Conservation (phyloP, 257 asterid species). For the Leonotis leonurus region DNA sequence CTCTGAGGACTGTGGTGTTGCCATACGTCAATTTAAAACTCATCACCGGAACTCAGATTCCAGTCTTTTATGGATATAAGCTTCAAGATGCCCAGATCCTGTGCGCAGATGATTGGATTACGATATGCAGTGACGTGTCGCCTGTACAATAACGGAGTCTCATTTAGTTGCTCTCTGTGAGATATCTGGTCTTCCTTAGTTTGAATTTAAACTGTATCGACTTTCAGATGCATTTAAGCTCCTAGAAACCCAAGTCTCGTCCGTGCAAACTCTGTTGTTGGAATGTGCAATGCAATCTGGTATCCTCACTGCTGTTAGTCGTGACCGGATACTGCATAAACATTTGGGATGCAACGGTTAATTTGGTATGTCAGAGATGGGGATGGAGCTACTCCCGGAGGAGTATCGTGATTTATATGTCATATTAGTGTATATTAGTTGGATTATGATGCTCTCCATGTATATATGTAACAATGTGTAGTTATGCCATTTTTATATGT, state of each 20-base stretch:
- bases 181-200: constrained; percentile 31
- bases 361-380: not conserved
- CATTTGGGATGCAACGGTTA: not conserved
- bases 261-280: constrained; percentile 22
- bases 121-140: constrained; percentile 48
- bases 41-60: constrained; percentile 49
- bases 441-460: not conserved
- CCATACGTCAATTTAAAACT: constrained; percentile 65
- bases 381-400: not conserved
- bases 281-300: not conserved
- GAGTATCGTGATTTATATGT: too few relatives aligned
- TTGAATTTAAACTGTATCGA: constrained; percentile 35
- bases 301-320: not conserved
- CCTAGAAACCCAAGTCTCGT: constrained; percentile 33
- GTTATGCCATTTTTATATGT: not conserved
- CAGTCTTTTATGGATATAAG: constrained; percentile 55
- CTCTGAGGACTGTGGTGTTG: constrained; percentile 53
- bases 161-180: constrained; percentile 15
- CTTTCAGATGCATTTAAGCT: constrained; percentile 45
- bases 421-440: not conserved
- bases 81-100: constrained; percentile 51
- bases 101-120: constrained; percentile 49
- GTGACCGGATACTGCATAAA: not conserved
- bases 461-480: not conserved
- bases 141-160: constrained; percentile 25